Evolutionary conservation across 1,139 yeast genomes (phyloP).

Genomic region (Blastobotrys indianensis): DNA sequence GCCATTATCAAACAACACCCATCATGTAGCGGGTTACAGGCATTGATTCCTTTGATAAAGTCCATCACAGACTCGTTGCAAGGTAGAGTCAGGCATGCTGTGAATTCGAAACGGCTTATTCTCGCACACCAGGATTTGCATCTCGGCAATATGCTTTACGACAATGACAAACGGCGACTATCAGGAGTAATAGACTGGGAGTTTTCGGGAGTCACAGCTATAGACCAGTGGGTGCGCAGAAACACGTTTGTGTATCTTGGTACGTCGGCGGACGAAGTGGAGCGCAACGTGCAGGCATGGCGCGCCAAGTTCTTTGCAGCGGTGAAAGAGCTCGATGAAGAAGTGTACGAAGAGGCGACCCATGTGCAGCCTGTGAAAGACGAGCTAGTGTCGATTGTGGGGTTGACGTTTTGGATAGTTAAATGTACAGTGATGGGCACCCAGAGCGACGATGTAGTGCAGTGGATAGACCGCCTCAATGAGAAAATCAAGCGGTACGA

Average conservation of each 20-base stretch:
- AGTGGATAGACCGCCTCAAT: slow-evolving; percentile 5
- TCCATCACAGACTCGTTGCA: no score
- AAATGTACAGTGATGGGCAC: slow-evolving; percentile 11
- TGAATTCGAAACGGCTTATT: slow-evolving; percentile 6
- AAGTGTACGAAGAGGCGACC: slow-evolving; percentile 3
- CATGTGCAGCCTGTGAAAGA: slow-evolving; percentile 3
- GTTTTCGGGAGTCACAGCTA: slow-evolving; percentile 7
- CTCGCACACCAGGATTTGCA: slow-evolving; percentile 15
- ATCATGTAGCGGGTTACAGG: not conserved
- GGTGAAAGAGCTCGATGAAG: slow-evolving; percentile 4
- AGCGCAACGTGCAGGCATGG: not conserved
- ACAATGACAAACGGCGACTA: not conserved
- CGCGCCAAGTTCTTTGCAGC: slow-evolving; percentile 1
- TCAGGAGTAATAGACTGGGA: slow-evolving; percentile 15
- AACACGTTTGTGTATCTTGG: slow-evolving; percentile 4
- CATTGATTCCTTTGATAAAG: no score
- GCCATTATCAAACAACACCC: not conserved
- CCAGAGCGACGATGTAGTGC: slow-evolving; percentile 9
- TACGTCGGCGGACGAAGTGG: not conserved
- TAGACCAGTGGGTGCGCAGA: slow-evolving; percentile 11
- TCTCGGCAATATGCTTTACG: slow-evolving; percentile 12
- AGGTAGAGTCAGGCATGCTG: not conserved
- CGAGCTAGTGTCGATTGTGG: slow-evolving; percentile 3
- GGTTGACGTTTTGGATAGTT: slow-evolving; percentile 13
- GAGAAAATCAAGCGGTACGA: not conserved